phyloP scores from a whole-genome alignment of 345 rosid genomes.

The Cardamine resedifolia region DNA sequence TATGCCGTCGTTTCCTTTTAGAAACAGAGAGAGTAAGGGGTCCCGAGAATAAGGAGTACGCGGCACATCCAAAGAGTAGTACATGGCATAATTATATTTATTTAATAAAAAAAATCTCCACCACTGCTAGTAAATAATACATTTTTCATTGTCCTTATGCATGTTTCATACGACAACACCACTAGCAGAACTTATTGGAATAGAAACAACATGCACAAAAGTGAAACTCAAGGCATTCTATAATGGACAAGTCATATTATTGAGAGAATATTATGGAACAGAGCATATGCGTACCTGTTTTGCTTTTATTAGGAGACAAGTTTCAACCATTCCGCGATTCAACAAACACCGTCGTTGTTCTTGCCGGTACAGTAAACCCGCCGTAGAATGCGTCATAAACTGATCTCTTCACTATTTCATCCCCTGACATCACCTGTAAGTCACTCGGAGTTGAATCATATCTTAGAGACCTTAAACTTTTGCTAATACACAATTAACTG shows the following conservation, averaged over 20 bases:
- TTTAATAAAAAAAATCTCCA: no score
- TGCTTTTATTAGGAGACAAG: not conserved
- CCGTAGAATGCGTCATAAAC: slow-evolving; percentile 57
- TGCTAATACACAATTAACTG: not conserved
- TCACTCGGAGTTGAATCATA: not conserved
- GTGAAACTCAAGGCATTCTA: slow-evolving; percentile 1
- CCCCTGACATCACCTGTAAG: slow-evolving; percentile 57
- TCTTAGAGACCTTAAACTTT: not conserved
- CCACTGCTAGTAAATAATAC: not conserved
- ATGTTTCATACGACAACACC: slow-evolving; percentile 1
- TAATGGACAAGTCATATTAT: not conserved
- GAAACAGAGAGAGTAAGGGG: not conserved
- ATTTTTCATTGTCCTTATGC: not conserved
- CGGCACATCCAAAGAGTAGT: not conserved
- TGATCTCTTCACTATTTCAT: slow-evolving; percentile 63
- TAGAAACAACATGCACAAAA: slow-evolving; percentile 7
- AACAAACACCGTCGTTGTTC: slow-evolving; percentile 72
- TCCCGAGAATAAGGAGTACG: not conserved
- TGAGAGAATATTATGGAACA: slow-evolving; percentile 9
- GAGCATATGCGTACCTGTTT: slow-evolving; percentile 7
- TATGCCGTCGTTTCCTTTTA: not conserved
- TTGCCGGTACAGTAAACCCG: slow-evolving; percentile 59
- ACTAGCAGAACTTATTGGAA: not conserved
- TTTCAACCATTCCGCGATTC: slow-evolving; percentile 49
- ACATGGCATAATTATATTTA: not conserved